Base-by-base conservation (phyloP, 1,284 basidiomycete genomes). In the Ustilago cynodontis region DNA sequence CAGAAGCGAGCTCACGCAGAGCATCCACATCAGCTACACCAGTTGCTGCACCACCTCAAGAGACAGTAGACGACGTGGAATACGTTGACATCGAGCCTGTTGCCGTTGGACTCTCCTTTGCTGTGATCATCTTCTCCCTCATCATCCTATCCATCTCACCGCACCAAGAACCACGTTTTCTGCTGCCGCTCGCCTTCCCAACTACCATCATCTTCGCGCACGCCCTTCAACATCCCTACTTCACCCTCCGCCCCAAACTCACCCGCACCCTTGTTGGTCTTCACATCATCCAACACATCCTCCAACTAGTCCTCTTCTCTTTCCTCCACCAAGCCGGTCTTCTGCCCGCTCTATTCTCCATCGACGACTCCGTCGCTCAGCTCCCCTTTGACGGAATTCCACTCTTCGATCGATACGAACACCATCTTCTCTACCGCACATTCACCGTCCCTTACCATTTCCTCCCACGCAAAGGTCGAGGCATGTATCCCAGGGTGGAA, bases 141-240 rank as follows among this genome's bases (percentile, higher is more conserved):
- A 29, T 50, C 1, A 26, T 81, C 18, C 79, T 87, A 2, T 86
- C 86, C 10, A 58, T 84, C 24, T 82, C 81, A 16, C 85, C 86
- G 1, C 86, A 87, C 49, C 86, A 87, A 62, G 86, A 87, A 59
- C 81, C 86, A 11, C 81, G 86, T 14, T 87, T 87, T 60, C 76
- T 87, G 6, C 61, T 87, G 0, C 80, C 86, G 0, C 76, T 87
- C 20, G 41, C 81, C 22, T 54, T 86, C 3, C 86, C 86, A 0
- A 47, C 58, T n/a, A 54, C 68, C 3, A 16, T 76, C 60, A 31
- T 80, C 50, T 26, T 81, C 22, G 75, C 79, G 10, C 61, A 61
- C 24, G 39, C 62, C 14, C 52, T 72, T 3, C 54, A 66, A 20
- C 57, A 65, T 0, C 45, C 56, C 7, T 53, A 54, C 52, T 66